phyloP scores from a whole-genome alignment of 2,329 filamentous ascomycete genomes.

The Stemphylium beticola region DNA sequence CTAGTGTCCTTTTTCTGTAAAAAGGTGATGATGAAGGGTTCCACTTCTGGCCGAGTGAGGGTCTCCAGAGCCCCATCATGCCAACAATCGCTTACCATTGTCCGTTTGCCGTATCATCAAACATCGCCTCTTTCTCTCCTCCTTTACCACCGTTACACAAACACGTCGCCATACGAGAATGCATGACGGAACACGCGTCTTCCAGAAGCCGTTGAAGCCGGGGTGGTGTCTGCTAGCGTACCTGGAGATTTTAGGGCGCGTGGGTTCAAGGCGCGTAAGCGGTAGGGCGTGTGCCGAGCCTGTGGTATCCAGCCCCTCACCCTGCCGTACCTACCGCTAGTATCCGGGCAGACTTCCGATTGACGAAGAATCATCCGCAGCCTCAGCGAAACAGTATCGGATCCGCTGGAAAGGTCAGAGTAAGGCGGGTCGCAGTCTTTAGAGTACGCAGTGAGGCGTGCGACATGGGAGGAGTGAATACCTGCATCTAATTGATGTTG shows the following conservation, averaged over 20 bases:
- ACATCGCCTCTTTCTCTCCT: not conserved
- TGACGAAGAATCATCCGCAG: conserved; percentile 3
- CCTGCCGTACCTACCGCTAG: conserved; percentile 20
- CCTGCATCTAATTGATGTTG: not conserved
- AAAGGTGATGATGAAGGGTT: conserved; percentile 23
- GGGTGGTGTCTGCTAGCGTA: conserved; percentile 16
- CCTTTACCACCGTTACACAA: not conserved
- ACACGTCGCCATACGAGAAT: not conserved
- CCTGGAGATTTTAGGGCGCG: conserved; percentile 3
- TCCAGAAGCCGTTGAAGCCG: conserved; percentile 14
- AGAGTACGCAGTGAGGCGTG: not conserved
- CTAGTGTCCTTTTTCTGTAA: conserved; percentile 14
- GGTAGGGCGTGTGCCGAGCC: conserved; percentile 31
- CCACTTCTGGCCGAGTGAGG: conserved; percentile 9
- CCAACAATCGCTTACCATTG: conserved; percentile 4
- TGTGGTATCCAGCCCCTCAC: conserved; percentile 23
- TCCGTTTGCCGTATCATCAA: not conserved
- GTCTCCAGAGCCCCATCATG: conserved; percentile 2
- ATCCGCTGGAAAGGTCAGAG: not conserved
- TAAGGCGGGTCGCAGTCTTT: not conserved
- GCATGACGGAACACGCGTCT: conserved; percentile 11
- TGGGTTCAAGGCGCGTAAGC: not conserved
- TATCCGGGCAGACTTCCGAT: conserved; percentile 32
- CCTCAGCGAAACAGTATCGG: conserved; percentile 6
- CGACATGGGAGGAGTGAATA: conserved; percentile 5